Base-by-base conservation (phyloP, 805 yeast genomes). In the Candida sanyiensis region DNA sequence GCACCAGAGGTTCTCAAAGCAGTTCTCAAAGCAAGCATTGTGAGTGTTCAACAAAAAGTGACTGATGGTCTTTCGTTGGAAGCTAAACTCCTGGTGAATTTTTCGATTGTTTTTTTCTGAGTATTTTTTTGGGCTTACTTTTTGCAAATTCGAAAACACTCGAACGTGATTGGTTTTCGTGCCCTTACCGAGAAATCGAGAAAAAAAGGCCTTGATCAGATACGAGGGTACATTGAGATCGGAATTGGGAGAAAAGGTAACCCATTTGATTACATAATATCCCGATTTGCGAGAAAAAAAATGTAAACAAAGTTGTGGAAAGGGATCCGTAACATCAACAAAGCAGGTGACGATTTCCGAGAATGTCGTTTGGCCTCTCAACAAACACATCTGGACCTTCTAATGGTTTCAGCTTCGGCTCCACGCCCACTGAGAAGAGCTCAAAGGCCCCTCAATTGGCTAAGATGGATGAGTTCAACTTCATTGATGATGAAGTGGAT, bases 1-100 rank as follows among this genome's bases (percentile, higher is more conserved):
- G 52, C 39, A 30, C 39, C 33, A 26, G 52, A 39, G 47, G 47
- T 43, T 47, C 52, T 52, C 48, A 50, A 50, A 39, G 57, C 50
- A 42, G 56, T 45, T 54, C 57, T 54, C 46, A 52, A 46, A 38
- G 58, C 49, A 45, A 52, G 54, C 58, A 54, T 54, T 43, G 40
- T 44, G 36, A 19, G 12, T 13, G 26, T 9, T 30, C 20, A 34
- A 34, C 35, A 31, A 30, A 28, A 17, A 29, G 18, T 17, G 28
- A 20, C 33, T 13, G 20, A 24, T 27, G 12, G 22, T 21, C 13
- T 19, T 16, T 19, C 7, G 12, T 17, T 19, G 18, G 19, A 12
- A 28, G 26, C 18, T 18, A 13, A 22, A 28, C 20, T 12, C 33
- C 16, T 16, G 21, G 4, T 21, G 13, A 28, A 11, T 20, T 29